These are phyloP conservation scores for Collybia nuda DNA, from an alignment of 768 basidiomycete genomes.

Conservation along the genomic window DNA sequence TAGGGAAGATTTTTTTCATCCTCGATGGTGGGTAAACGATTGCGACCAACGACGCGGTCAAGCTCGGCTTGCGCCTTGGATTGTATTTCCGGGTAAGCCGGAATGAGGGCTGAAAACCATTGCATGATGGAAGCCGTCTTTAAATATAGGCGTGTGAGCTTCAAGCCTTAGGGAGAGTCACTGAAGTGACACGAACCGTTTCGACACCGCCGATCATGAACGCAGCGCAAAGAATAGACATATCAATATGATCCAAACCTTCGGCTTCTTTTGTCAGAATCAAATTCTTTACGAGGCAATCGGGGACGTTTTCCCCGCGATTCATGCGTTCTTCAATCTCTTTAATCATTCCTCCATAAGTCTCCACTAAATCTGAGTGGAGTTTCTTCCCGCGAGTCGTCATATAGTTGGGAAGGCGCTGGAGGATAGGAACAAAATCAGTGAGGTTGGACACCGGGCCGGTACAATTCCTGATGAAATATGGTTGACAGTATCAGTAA, in stretches of 20 bases:
- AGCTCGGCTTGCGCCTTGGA: conserved; percentile 19
- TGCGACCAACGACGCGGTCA: conserved; percentile 16
- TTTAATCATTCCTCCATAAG: conserved; percentile 37
- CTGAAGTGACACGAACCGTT: conserved; percentile 23
- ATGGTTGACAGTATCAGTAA: conserved; percentile 3
- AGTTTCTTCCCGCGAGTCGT: conserved; percentile 36
- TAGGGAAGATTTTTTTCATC: conserved; percentile 16
- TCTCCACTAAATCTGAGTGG: conserved; percentile 33
- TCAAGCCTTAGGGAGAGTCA: not conserved
- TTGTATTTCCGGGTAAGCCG: conserved; percentile 15
- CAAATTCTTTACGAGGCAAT: conserved; percentile 41
- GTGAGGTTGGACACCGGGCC: conserved; percentile 44
- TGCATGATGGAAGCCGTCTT: conserved; percentile 11
- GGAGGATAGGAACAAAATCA: conserved; percentile 44
- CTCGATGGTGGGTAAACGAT: conserved; percentile 13
- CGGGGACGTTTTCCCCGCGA: conserved; percentile 35
- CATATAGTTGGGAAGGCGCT: conserved; percentile 36
- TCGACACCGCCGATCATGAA: conserved; percentile 49
- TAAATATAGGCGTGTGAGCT: not conserved
- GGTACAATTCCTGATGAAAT: conserved; percentile 31
- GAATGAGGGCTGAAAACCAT: conserved; percentile 17
- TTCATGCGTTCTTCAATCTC: conserved; percentile 34
- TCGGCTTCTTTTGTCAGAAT: conserved; percentile 32
- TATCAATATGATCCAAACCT: conserved; percentile 35
- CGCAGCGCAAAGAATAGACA: conserved; percentile 36